phyloP scores from a whole-genome alignment of 169 alveolate species.

The Plasmodium adleri region DNA sequence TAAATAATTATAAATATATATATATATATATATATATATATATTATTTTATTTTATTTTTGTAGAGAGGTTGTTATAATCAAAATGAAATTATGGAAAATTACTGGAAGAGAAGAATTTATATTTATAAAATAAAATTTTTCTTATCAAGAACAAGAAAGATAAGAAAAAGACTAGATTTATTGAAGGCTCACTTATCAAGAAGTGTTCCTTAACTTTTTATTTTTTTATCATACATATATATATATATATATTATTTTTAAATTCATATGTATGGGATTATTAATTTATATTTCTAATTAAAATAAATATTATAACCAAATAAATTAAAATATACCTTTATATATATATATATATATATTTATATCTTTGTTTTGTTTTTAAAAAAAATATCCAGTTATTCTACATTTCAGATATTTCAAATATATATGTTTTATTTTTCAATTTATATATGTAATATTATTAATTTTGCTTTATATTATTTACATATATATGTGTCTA shows the following conservation, averaged over 20 bases:
- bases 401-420: too few species aligned
- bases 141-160: constrained; percentile 62
- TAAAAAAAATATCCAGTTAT: too few species aligned
- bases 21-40: not conserved
- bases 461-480: too few species aligned
- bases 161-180: constrained; percentile 51
- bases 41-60: not conserved
- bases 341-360: too few species aligned
- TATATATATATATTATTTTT: not conserved
- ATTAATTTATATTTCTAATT: too few species aligned
- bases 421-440: too few species aligned
- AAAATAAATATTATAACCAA: too few species aligned
- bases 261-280: not conserved
- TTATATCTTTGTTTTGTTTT: too few species aligned
- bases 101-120: constrained; percentile 71
- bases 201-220: constrained; percentile 18
- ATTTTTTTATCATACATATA: not conserved
- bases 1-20: too few species aligned
- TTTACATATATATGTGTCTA: too few species aligned
- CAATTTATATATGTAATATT: too few species aligned
- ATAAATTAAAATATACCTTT: too few species aligned
- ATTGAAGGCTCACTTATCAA: constrained; percentile 28
- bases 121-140: constrained; percentile 59
- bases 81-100: constrained; percentile 60
- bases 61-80: constrained; percentile 64